phyloP scores from a whole-genome alignment of 202 grass and related monocot genomes.

The Digitaria exilis region DNA sequence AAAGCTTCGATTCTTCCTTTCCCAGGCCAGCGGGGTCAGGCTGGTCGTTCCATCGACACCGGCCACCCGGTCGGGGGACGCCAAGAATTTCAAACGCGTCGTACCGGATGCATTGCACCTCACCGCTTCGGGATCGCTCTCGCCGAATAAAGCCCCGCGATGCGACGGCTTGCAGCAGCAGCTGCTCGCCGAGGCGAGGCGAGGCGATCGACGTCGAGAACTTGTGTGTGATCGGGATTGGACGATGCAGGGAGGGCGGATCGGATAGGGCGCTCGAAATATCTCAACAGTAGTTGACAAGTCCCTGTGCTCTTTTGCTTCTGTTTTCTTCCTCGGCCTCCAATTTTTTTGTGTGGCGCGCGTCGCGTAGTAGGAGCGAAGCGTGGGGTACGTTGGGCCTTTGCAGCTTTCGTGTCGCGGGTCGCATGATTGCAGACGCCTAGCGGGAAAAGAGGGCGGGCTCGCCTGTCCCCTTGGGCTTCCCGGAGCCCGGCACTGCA shows the following conservation, averaged over 20 bases:
- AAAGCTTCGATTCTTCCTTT: not conserved
- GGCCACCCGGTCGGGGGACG: not conserved
- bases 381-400: not conserved
- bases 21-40: not conserved
- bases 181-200: no score
- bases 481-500: not conserved
- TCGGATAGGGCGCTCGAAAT: conserved; percentile 44
- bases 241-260: not conserved
- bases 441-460: not conserved
- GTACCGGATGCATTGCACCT: conserved; percentile 37
- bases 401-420: conserved; percentile 23
- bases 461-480: not conserved
- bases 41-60: not conserved
- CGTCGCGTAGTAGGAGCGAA: not conserved
- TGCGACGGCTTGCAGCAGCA: not conserved
- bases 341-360: conserved; percentile 35
- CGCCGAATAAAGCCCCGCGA: not conserved
- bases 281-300: conserved; percentile 51
- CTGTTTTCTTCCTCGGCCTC: not conserved
- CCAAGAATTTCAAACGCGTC: not conserved
- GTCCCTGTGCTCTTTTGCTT: conserved; percentile 43
- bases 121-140: not conserved
- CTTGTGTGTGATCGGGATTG: conserved; percentile 32
- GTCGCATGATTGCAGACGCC: conserved; percentile 25
- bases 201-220: not conserved